A percentile compares a stretch with the other conserved stretches of the same genome.
phyloP scores from a whole-genome alignment of 2,329 filamentous ascomycete species.

The Colletotrichum salicis region DNA sequence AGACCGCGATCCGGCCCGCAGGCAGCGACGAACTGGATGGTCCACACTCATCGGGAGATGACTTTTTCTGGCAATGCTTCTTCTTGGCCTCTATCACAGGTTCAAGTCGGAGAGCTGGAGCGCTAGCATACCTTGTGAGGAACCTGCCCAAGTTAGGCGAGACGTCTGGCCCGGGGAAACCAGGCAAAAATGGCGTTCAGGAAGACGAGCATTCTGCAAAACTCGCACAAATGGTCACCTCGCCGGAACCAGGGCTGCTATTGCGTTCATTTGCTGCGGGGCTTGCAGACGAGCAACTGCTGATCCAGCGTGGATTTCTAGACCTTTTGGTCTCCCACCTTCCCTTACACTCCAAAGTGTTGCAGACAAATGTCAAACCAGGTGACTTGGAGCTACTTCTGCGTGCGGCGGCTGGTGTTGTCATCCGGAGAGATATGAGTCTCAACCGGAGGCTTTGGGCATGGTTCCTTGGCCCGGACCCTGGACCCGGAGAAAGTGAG shows the following conservation, averaged over 20 bases:
- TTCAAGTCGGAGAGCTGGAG: conserved; percentile 83
- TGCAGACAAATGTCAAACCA: conserved; percentile 78
- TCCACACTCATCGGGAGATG: conserved; percentile 72
- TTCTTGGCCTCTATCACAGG: conserved; percentile 94
- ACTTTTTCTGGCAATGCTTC: conserved; percentile 98
- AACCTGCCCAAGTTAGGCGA: conserved; percentile 78
- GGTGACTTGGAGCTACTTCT: conserved; percentile 85
- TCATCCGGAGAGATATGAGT: conserved; percentile 93
- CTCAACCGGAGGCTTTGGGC: conserved; percentile 94
- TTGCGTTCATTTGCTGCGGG: conserved; percentile 93
- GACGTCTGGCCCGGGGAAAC: conserved; percentile 43
- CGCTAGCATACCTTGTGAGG: conserved; percentile 85
- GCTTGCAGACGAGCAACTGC: conserved; percentile 84
- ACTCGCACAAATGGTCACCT: conserved; percentile 75
- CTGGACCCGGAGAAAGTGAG: conserved; percentile 60
- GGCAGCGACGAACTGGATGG: conserved; percentile 61
- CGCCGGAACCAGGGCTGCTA: conserved; percentile 90
- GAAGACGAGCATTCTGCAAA: conserved; percentile 62
- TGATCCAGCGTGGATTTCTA: conserved; percentile 93
- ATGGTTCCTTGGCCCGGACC: conserved; percentile 89
- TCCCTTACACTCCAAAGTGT: conserved; percentile 82
- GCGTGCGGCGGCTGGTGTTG: conserved; percentile 85
- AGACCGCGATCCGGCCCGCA: conserved; percentile 70
- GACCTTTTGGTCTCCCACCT: conserved; percentile 92
- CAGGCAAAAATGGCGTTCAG: conserved; percentile 41